A percentile compares a stretch with the other conserved stretches of the same genome.
These are phyloP conservation scores for Lichtheimia hyalospora DNA, from an alignment of 371 early-diverging fungal genomes.

Conservation along the genomic window DNA sequence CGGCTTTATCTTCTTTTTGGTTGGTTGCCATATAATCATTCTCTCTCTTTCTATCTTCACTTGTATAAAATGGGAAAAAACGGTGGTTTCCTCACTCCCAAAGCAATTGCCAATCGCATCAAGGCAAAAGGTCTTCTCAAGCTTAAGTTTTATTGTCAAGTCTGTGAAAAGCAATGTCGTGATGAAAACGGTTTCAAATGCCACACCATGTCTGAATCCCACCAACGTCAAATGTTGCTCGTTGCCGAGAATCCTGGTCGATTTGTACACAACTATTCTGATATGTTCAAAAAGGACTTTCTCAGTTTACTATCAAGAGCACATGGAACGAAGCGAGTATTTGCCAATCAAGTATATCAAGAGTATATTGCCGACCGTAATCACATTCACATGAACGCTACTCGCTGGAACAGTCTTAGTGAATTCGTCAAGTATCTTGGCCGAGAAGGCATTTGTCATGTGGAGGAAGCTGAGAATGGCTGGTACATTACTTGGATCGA, in stretches of 20 bases:
- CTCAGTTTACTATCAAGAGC: constrained; percentile 70
- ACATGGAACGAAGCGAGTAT: constrained; percentile 84
- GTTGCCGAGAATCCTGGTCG: constrained; percentile 82
- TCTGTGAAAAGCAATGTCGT: constrained; percentile 90
- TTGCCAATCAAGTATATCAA: constrained; percentile 93
- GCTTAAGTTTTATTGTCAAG: constrained; percentile 93
- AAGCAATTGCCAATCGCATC: constrained; percentile 83
- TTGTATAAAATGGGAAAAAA: constrained; percentile 68
- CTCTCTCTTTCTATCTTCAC: background rate
- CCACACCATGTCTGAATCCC: constrained; percentile 89
- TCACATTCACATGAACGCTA: constrained; percentile 97
- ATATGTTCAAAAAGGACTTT: constrained; percentile 73
- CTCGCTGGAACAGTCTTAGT: constrained; percentile 84
- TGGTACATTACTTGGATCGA: constrained; percentile 93
- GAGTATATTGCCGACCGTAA: constrained; percentile 89
- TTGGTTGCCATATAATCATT: background rate
- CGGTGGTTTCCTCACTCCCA: constrained; percentile 72
- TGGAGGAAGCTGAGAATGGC: constrained; percentile 91
- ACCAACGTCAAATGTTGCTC: constrained; percentile 90
- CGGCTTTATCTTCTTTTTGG: too few species aligned
- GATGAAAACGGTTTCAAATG: constrained; percentile 98
- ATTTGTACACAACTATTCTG: constrained; percentile 70
- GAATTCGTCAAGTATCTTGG: constrained; percentile 89
- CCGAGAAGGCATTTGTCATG: constrained; percentile 76
- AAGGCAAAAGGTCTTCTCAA: constrained; percentile 94